Evolutionary conservation across 2,329 filamentous ascomycete species (phyloP).

Genomic region (Colletotrichum falcatum): DNA sequence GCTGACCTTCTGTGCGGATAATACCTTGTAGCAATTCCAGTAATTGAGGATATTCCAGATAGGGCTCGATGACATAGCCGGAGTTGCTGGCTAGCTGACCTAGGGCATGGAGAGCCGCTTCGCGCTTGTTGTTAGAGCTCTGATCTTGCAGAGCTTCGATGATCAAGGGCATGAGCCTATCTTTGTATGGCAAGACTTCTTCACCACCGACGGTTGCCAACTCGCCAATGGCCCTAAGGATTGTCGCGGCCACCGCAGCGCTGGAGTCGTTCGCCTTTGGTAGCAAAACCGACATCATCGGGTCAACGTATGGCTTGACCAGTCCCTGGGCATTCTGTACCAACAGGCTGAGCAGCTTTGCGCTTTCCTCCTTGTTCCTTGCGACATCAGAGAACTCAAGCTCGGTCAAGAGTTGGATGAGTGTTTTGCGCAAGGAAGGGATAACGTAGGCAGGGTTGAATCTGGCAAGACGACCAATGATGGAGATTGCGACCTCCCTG

Average conservation of each 20-base stretch:
- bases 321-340: slow-evolving; percentile 93
- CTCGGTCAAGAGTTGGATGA: slow-evolving; percentile 96
- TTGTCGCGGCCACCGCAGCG: slow-evolving; percentile 90
- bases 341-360: slow-evolving; percentile 89
- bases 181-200: slow-evolving; percentile 93
- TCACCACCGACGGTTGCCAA: slow-evolving; percentile 93
- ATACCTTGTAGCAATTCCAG: slow-evolving; percentile 94
- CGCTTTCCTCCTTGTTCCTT: slow-evolving; percentile 95
- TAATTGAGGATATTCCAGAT: slow-evolving; percentile 93
- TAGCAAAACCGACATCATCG: slow-evolving; percentile 93
- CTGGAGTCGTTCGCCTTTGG: slow-evolving; percentile 90
- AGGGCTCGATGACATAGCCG: slow-evolving; percentile 97
- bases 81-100: slow-evolving; percentile 95
- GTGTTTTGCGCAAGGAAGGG: slow-evolving; percentile 90
- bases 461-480: slow-evolving; percentile 91
- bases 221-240: slow-evolving; percentile 95
- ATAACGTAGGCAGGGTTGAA: slow-evolving; percentile 98
- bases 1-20: slow-evolving; percentile 88
- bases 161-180: slow-evolving; percentile 93
- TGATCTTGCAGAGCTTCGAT: slow-evolving; percentile 95
- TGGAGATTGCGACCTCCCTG: slow-evolving; percentile 92
- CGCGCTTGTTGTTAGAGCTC: slow-evolving; percentile 88
- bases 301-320: slow-evolving; percentile 96
- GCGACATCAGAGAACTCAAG: slow-evolving; percentile 96
- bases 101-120: slow-evolving; percentile 89